Conservation (phyloP, 2,329 filamentous ascomycete genomes). For the Ascocoryne sarcoides region DNA sequence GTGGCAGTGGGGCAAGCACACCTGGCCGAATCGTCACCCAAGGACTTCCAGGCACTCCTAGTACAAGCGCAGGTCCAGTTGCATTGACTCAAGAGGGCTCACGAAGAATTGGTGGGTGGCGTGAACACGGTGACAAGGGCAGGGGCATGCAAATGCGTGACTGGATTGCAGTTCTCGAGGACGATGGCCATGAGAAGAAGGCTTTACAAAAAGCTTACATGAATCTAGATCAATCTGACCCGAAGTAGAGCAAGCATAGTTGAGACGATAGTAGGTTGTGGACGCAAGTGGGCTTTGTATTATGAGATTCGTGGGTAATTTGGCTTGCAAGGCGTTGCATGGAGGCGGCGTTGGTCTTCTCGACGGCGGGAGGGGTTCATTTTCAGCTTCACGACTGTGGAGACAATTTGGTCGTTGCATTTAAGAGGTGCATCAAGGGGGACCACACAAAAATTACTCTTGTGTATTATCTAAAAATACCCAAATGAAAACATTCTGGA, state of each 20-base stretch:
- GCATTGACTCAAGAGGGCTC: conserved; percentile 48
- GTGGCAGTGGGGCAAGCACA: conserved; percentile 43
- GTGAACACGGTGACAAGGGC: conserved; percentile 71
- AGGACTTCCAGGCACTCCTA: conserved; percentile 30
- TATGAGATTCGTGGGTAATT: conserved; percentile 8
- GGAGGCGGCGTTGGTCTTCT: conserved; percentile 10
- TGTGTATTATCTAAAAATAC: not conserved
- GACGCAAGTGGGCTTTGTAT: conserved; percentile 11
- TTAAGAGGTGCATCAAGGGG: conserved; percentile 1
- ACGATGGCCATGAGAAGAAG: conserved; percentile 60
- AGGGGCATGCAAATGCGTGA: conserved; percentile 77
- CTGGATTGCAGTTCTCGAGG: conserved; percentile 69
- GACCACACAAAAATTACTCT: not conserved
- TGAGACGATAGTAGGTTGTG: not conserved
- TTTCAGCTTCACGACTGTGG: not conserved
- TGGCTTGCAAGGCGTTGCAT: conserved; percentile 17
- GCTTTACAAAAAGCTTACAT: conserved; percentile 43
- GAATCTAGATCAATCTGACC: conserved; percentile 21
- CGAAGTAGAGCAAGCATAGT: conserved; percentile 33
- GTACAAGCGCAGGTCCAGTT: conserved; percentile 26
- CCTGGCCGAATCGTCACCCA: conserved; percentile 30
- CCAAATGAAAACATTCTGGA: no score
- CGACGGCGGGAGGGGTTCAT: not conserved
- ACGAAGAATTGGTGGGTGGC: conserved; percentile 62
- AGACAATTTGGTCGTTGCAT: not conserved